These are phyloP conservation scores for Anisogramma anomala DNA, from an alignment of 2,329 filamentous ascomycete genomes.

Conservation along the genomic window DNA sequence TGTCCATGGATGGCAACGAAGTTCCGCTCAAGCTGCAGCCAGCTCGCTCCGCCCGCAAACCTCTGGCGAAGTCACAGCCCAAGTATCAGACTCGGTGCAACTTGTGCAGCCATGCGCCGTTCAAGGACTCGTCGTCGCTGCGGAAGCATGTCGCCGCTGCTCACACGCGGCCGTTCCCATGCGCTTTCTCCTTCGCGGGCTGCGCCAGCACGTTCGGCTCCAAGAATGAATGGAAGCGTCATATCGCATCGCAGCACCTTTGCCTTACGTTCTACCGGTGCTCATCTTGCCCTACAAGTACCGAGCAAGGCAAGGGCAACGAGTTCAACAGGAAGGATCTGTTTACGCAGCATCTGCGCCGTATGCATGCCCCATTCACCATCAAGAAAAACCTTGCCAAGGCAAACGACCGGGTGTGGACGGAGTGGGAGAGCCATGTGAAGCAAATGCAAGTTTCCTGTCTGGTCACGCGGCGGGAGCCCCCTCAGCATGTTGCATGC, in stretches of 20 bases:
- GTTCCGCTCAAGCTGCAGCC: constrained; percentile 31
- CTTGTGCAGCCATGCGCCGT: constrained; percentile 51
- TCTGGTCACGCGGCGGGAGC: constrained; percentile 54
- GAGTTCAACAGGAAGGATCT: constrained; percentile 93
- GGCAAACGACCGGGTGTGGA: constrained; percentile 45
- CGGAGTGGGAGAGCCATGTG: constrained; percentile 53
- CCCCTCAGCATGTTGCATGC: constrained; percentile 62
- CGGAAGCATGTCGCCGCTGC: constrained; percentile 57
- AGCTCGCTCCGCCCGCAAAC: constrained; percentile 26
- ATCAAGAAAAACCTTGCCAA: constrained; percentile 47
- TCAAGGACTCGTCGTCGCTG: constrained; percentile 55
- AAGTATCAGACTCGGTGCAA: constrained; percentile 52
- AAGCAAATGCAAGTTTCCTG: constrained; percentile 65
- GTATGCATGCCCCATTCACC: constrained; percentile 74
- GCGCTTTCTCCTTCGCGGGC: constrained; percentile 73
- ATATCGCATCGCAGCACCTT: constrained; percentile 84
- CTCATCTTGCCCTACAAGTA: constrained; percentile 45
- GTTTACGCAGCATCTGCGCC: constrained; percentile 85
- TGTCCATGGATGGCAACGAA: constrained; percentile 30
- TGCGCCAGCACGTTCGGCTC: constrained; percentile 76
- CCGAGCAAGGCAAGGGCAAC: constrained; percentile 45
- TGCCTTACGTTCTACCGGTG: constrained; percentile 55
- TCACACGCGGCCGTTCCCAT: constrained; percentile 67
- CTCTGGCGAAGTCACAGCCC: constrained; percentile 33
- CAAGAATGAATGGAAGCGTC: constrained; percentile 97